Conservation (phyloP, 2,329 filamentous ascomycete species). For the Penicillium occitanis region DNA sequence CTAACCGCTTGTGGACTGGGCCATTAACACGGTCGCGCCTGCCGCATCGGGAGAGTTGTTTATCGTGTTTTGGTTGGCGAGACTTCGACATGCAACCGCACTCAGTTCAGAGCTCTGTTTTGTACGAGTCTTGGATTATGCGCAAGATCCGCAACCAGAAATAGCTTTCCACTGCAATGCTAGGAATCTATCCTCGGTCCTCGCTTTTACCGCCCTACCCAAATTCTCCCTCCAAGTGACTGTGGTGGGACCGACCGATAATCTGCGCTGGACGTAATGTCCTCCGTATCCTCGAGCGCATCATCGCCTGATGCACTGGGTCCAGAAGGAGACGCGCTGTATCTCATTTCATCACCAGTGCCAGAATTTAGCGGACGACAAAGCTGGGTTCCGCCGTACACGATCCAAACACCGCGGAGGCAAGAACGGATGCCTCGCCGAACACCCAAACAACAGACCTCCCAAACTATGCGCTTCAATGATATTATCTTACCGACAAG, state of each 20-base stretch:
- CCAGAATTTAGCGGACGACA: conserved; percentile 41
- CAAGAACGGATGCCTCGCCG: conserved; percentile 34
- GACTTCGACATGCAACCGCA: not conserved
- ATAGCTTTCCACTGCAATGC: not conserved
- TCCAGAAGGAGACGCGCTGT: conserved; percentile 44
- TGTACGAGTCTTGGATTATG: not conserved
- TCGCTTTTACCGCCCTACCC: not conserved
- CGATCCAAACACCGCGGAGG: conserved; percentile 37
- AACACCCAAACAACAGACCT: conserved; percentile 36
- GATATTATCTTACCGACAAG: conserved; percentile 45
- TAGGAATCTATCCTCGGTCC: not conserved
- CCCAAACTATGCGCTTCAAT: conserved; percentile 43
- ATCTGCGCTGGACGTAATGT: conserved; percentile 14
- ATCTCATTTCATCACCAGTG: conserved; percentile 44
- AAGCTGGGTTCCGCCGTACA: conserved; percentile 41
- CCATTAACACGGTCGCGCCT: conserved; percentile 23
- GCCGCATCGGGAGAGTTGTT: conserved; percentile 42
- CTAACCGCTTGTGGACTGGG: conserved; percentile 5
- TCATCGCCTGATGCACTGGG: conserved; percentile 47
- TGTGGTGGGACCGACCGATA: conserved; percentile 10
- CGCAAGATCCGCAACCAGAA: not conserved
- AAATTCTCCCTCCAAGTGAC: not conserved
- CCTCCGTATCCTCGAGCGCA: conserved; percentile 35
- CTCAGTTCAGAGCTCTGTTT: not conserved
- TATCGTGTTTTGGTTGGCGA: conserved; percentile 24